phyloP scores from a whole-genome alignment of 164 flowering plant species.

The Cinnamomum micranthum region DNA sequence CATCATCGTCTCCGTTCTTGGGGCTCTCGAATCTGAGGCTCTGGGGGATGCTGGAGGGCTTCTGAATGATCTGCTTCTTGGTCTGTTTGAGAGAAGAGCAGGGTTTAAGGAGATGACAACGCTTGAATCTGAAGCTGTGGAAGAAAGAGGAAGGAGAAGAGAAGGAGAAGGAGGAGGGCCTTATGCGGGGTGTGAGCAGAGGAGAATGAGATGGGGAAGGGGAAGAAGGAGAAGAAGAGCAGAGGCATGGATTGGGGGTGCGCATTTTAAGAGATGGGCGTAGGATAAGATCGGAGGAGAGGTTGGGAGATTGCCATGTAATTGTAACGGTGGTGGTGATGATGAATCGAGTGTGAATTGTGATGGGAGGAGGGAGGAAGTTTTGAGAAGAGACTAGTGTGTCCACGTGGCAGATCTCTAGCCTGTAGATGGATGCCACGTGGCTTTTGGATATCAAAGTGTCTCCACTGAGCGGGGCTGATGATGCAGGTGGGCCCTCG shows the following conservation, averaged over 20 bases:
- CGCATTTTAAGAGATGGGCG: conserved; percentile 37
- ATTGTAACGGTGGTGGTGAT: background rate
- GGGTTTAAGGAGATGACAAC: conserved; percentile 54
- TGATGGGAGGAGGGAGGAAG: background rate
- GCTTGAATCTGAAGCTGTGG: conserved; percentile 39
- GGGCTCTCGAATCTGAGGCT: conserved; percentile 43
- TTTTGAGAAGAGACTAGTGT: background rate
- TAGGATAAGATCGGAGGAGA: conserved; percentile 17
- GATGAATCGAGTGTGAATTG: background rate
- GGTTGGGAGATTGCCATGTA: background rate
- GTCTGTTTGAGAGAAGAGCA: conserved; percentile 68
- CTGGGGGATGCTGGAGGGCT: conserved; percentile 40
- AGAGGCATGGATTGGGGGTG: conserved; percentile 26
- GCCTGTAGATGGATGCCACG: background rate
- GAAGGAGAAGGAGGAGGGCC: conserved; percentile 7
- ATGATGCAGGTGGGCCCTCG: too few species aligned
- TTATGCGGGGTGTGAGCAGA: conserved; percentile 12
- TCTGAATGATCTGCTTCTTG: conserved; percentile 56
- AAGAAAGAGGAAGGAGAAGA: conserved; percentile 14
- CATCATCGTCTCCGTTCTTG: conserved; percentile 24
- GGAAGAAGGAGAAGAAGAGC: conserved; percentile 12
- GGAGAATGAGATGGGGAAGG: conserved; percentile 4
- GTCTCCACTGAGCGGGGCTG: too few species aligned
- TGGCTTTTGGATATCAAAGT: too few species aligned
- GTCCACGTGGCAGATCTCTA: background rate